A percentile compares a stretch with the other conserved stretches of the same genome.
Evolutionary conservation across 345 rosid genomes (phyloP).

Genomic region (Erodium maritimum): DNA sequence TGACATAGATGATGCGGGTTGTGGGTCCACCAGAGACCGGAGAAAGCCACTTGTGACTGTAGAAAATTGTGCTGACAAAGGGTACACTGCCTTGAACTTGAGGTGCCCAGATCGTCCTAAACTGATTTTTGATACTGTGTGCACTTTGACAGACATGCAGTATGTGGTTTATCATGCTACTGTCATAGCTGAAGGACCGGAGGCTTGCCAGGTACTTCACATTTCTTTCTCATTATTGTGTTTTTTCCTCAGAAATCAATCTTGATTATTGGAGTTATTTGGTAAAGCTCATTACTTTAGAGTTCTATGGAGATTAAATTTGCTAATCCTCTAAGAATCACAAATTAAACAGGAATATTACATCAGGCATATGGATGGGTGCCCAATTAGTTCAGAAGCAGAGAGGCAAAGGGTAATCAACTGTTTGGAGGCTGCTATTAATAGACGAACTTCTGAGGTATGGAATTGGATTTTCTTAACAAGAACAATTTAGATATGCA

Average conservation of each 20-base stretch:
- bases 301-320: too few relatives aligned
- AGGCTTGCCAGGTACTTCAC: slow-evolving; percentile 35
- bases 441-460: slow-evolving; percentile 72
- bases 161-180: slow-evolving; percentile 41
- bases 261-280: neutral
- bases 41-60: slow-evolving; percentile 24
- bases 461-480: too few relatives aligned
- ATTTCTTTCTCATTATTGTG: neutral
- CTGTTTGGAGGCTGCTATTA: slow-evolving; percentile 77
- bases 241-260: neutral
- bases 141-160: slow-evolving; percentile 41
- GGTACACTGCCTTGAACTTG: slow-evolving; percentile 29
- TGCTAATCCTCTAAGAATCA: neutral
- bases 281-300: too few relatives aligned
- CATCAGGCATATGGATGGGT: slow-evolving; percentile 68
- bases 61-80: slow-evolving; percentile 27
- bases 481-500: too few relatives aligned
- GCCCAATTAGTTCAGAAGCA: slow-evolving; percentile 62
- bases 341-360: slow-evolving; percentile 53
- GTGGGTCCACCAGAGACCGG: neutral
- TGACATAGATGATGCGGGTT: slow-evolving; percentile 12
- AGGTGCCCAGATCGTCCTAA: slow-evolving; percentile 31
- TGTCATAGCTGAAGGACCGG: slow-evolving; percentile 22
- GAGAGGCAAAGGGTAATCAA: slow-evolving; percentile 61
- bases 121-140: slow-evolving; percentile 30